phyloP scores from a whole-genome alignment of 768 basidiomycete species.

The Suillus fuscotomentosus region DNA sequence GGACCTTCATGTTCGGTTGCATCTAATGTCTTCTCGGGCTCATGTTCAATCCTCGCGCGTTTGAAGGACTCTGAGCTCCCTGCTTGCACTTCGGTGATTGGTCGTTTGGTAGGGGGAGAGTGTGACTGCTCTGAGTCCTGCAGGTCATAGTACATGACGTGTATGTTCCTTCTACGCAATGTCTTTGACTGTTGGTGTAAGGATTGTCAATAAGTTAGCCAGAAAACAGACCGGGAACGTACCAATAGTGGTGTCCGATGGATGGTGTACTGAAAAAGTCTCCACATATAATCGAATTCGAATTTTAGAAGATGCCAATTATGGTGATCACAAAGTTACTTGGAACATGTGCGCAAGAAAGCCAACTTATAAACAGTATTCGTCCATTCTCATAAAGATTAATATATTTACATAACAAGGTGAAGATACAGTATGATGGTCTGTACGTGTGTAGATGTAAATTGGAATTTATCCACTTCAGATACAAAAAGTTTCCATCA shows the following conservation, averaged over 20 bases:
- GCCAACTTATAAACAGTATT: neutral
- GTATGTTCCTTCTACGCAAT: neutral
- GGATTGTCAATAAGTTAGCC: neutral
- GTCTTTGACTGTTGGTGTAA: neutral
- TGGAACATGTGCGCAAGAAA: too few species aligned
- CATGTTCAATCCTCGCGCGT: constrained; percentile 11
- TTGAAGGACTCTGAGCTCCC: constrained; percentile 10
- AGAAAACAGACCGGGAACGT: neutral
- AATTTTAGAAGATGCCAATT: neutral
- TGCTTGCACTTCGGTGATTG: neutral
- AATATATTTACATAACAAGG: neutral
- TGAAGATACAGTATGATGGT: neutral
- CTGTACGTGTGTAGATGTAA: neutral
- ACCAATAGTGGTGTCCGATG: constrained; percentile 6
- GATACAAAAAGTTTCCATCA: neutral
- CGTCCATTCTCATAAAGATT: neutral
- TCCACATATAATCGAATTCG: constrained; percentile 11
- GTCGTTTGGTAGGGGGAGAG: constrained; percentile 13
- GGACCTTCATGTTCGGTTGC: neutral
- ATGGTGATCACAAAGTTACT: neutral
- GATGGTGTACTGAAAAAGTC: neutral
- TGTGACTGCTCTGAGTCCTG: constrained; percentile 1
- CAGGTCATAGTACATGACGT: constrained; percentile 2
- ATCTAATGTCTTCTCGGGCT: neutral
- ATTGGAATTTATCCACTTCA: neutral